Conservation (phyloP, 306 rosid genomes). For the Cicer judaicum region DNA sequence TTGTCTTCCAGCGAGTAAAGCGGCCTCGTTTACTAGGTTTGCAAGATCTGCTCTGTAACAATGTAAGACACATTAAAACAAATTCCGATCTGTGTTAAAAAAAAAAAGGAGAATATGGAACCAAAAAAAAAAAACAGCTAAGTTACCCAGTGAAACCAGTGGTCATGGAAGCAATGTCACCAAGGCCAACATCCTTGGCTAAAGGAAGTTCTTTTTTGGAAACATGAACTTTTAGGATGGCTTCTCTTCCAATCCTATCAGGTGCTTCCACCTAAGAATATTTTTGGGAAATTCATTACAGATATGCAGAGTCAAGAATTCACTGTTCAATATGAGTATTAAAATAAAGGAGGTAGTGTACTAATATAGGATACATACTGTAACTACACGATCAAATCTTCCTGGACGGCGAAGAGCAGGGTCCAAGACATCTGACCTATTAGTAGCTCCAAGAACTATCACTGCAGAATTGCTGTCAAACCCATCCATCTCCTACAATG, state of each 20-base stretch:
- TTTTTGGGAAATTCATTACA: constrained; percentile 21
- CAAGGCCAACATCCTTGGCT: constrained; percentile 68
- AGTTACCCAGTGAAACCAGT: constrained; percentile 95
- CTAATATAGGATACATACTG: constrained; percentile 62
- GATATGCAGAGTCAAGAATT: constrained; percentile 29
- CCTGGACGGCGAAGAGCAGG: constrained; percentile 99
- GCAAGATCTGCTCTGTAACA: constrained; percentile 95
- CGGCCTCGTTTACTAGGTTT: constrained; percentile 94
- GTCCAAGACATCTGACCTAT: constrained; percentile 89
- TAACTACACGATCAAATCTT: constrained; percentile 95
- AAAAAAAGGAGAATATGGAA: neutral
- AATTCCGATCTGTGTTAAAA: constrained; percentile 25
- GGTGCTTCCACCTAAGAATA: constrained; percentile 84
- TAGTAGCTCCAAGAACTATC: constrained; percentile 96
- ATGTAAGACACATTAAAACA: constrained; percentile 23
- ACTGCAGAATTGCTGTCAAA: constrained; percentile 96
- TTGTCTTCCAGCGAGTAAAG: constrained; percentile 91
- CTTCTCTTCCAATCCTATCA: constrained; percentile 87
- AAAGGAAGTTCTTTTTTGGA: constrained; percentile 91
- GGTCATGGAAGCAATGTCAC: constrained; percentile 90
- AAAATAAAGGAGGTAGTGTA: constrained; percentile 35
- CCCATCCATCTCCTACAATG: constrained; percentile 95
- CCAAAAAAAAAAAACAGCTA: neutral
- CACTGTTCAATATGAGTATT: constrained; percentile 18
- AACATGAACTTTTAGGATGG: constrained; percentile 85